Evolutionary conservation across 371 early-diverging fungal genomes (phyloP), one percentile per base, ranked within the genome.

Genomic region (Lichtheimia hyalospora): DNA sequence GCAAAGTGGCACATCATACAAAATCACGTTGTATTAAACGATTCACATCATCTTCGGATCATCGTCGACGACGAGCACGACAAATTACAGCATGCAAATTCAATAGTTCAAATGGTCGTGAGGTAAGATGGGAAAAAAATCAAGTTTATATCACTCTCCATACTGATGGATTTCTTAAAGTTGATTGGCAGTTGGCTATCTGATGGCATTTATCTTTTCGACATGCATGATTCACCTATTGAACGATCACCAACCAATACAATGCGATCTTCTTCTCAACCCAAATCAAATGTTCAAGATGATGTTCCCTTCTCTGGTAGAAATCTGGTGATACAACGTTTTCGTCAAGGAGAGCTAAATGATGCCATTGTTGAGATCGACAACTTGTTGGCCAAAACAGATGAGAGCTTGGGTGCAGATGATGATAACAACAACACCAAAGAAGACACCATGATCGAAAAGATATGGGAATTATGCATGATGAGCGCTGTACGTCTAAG

Each of bases 101-200:
- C 40, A 75, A 74, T 39, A 68, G 71, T 25, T 65, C 68, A 1
- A 80, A 80, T 53, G 69, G 81, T 6, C 63, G 70, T 42, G 81
- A 80, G 64, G 73, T 73, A 69, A 34, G 6, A 10, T 34, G 6
- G 21, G 56, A 43, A 24, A 20, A 58, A 34, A n/a, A 25, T 21
- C 39, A 21, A 43, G 21, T 12, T 57, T 44, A 28, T 34, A 3
- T 25, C 3, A 3, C 10, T 23, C 10, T 23, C 12, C 25, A 43
- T 0, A 52, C 21, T 8, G 12, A 52, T 52, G 20, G n/a, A 18
- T 52, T 52, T 6, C n/a, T 28, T 25, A 2, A 25, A 85, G 69
- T 53, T 89, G 5, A 51, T 90, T 43, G 88, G 85, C 7, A 88
- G 84, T 52, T 89, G 89, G 87, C 74, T 78, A 53, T 69, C 73